Conservation (phyloP, 2,329 filamentous ascomycete genomes). For the Arachnopeziza araneosa region DNA sequence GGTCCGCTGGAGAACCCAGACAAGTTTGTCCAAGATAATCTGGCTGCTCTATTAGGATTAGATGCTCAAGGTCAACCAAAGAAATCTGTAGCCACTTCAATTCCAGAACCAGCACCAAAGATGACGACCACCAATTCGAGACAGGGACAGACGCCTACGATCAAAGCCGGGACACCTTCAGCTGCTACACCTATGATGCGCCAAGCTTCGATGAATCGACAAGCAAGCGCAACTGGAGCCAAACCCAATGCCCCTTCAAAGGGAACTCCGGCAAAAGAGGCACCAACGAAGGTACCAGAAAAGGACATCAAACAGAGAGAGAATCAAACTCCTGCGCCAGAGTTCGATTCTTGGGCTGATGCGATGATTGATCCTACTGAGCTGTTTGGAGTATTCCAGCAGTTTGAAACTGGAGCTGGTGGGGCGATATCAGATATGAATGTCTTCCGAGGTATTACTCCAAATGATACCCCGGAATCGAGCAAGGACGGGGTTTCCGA, state of each 20-base stretch:
- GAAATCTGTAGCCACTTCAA: conserved; percentile 18
- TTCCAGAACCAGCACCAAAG: conserved; percentile 32
- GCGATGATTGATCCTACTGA: conserved; percentile 49
- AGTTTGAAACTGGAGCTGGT: conserved; percentile 37
- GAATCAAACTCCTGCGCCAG: conserved; percentile 24
- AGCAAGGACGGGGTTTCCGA: conserved; percentile 56
- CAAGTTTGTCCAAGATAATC: conserved; percentile 46
- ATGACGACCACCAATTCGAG: conserved; percentile 22
- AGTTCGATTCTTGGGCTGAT: conserved; percentile 34
- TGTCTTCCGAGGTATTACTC: conserved; percentile 50
- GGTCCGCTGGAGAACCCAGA: conserved; percentile 50
- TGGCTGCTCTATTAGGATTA: conserved; percentile 46
- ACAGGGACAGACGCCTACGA: conserved; percentile 39
- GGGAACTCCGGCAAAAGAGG: conserved; percentile 18
- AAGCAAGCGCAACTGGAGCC: conserved; percentile 39
- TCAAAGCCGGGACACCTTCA: conserved; percentile 31
- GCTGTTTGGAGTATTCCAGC: conserved; percentile 38
- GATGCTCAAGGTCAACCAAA: conserved; percentile 41
- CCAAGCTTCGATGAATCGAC: conserved; percentile 42
- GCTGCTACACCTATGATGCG: conserved; percentile 45
- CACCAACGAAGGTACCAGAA: conserved; percentile 16
- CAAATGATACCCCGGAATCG: conserved; percentile 60
- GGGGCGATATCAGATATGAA: conserved; percentile 49
- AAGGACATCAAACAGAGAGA: conserved; percentile 23
- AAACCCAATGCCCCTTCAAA: conserved; percentile 29